Evolutionary conservation across 2,329 filamentous ascomycete genomes (phyloP).

Genomic region (Beauveria caledonica): DNA sequence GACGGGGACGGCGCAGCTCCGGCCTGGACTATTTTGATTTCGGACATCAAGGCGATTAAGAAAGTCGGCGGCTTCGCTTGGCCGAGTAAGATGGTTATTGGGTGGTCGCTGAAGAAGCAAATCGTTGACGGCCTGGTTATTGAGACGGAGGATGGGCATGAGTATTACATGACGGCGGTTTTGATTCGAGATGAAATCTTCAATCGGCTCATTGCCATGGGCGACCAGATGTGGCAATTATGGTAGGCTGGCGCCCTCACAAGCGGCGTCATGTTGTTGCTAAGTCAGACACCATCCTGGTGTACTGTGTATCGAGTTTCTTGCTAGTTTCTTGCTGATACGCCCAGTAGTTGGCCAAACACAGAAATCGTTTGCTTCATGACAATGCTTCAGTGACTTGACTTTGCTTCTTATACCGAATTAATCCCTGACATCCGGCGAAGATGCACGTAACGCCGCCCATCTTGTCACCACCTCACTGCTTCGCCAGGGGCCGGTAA

Average conservation of each 20-base stretch:
- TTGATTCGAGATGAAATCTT: conserved; percentile 69
- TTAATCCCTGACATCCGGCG: too few relatives aligned
- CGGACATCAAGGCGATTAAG: conserved; percentile 63
- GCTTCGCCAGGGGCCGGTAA: conserved; percentile 51
- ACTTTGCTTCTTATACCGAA: too few relatives aligned
- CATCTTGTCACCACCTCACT: neutral
- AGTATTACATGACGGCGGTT: conserved; percentile 61
- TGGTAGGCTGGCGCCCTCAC: conserved; percentile 38
- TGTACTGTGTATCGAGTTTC: too few relatives aligned
- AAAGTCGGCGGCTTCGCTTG: conserved; percentile 77
- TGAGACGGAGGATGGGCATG: conserved; percentile 45
- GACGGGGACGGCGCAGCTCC: conserved; percentile 46
- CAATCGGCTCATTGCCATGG: conserved; percentile 69
- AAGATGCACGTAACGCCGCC: too few relatives aligned
- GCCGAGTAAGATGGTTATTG: conserved; percentile 77
- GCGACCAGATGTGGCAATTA: conserved; percentile 74
- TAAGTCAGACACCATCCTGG: too few relatives aligned
- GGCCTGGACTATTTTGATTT: conserved; percentile 61
- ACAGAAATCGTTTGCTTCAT: too few relatives aligned
- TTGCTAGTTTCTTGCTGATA: too few relatives aligned
- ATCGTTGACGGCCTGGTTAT: conserved; percentile 70
- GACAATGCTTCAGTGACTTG: too few relatives aligned
- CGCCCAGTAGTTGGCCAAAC: too few relatives aligned
- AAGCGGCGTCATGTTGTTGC: neutral
- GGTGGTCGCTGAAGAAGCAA: conserved; percentile 66